Evolutionary conservation across 441 rosid genomes (phyloP).

Genomic region (Aleurites moluccanus): DNA sequence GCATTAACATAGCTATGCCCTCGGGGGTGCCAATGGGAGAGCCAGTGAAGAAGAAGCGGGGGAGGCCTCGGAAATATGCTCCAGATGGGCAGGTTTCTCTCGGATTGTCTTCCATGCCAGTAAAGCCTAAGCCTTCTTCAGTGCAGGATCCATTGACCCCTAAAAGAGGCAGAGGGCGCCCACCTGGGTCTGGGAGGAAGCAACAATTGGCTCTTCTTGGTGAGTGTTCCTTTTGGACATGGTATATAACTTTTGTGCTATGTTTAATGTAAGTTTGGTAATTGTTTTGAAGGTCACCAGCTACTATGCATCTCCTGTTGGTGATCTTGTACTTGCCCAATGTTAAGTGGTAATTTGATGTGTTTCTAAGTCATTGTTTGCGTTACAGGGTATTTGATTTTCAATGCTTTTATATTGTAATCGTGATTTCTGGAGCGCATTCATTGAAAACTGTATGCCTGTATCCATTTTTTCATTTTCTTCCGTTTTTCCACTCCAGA

Average conservation of each 20-base stretch:
- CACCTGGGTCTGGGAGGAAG: conserved; percentile 97
- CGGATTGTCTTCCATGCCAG: conserved; percentile 73
- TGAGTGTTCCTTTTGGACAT: conserved; percentile 34
- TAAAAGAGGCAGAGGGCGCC: conserved; percentile 77
- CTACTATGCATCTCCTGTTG: background rate
- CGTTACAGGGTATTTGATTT: background rate
- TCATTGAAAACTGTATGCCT: background rate
- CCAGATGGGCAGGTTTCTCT: conserved; percentile 88
- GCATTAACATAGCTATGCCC: conserved; percentile 53
- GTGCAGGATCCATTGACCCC: conserved; percentile 57
- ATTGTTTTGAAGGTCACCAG: conserved; percentile 3
- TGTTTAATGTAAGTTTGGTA: conserved; percentile 20
- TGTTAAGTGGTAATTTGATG: background rate
- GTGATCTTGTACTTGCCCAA: background rate
- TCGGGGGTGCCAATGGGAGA: conserved; percentile 50
- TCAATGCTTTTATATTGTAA: background rate
- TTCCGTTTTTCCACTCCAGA: background rate
- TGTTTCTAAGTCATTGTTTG: background rate
- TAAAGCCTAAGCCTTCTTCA: conserved; percentile 48
- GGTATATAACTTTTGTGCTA: conserved; percentile 17
- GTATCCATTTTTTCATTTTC: background rate
- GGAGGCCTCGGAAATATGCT: conserved; percentile 92
- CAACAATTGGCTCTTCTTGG: conserved; percentile 88
- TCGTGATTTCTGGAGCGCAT: background rate
- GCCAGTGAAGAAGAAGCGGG: conserved; percentile 92